Percentiles rank a stretch among this genome's conserved stretches.
phyloP scores from a whole-genome alignment of 202 grass and related monocot genomes.

The Zoysia matrella region DNA sequence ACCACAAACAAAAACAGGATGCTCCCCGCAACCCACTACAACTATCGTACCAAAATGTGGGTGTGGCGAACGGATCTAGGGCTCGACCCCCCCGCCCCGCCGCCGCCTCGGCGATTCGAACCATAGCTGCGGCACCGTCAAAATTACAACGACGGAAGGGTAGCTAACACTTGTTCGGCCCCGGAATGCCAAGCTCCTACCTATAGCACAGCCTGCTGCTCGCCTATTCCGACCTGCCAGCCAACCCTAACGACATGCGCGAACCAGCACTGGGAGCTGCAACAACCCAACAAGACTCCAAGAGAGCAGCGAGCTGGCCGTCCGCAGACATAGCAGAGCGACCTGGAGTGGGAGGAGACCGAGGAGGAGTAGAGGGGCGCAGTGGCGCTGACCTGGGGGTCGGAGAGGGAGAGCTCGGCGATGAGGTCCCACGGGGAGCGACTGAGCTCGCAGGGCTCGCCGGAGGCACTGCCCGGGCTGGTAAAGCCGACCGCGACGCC shows the following conservation, averaged over 20 bases:
- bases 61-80: constrained; percentile 40
- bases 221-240: not conserved
- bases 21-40: not conserved
- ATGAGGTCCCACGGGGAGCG: constrained; percentile 11
- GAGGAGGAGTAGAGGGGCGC: not conserved
- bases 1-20: not conserved
- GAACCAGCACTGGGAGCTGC: not conserved
- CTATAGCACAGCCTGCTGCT: not conserved
- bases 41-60: constrained; percentile 18
- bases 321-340: not conserved
- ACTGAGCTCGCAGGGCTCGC: constrained; percentile 54
- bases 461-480: not conserved
- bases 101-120: constrained; percentile 22
- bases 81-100: constrained; percentile 14
- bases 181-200: not conserved
- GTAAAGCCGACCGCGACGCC: not conserved
- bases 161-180: constrained; percentile 21
- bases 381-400: constrained; percentile 41
- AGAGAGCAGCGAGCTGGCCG: not conserved
- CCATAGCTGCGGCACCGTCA: not conserved
- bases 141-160: constrained; percentile 43
- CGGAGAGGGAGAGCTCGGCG: not conserved
- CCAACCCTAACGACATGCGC: constrained; percentile 42
- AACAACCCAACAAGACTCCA: too few relatives aligned
- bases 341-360: not conserved